Conservation (phyloP, 495 filamentous ascomycete genomes). For the Neurospora tetrasperma region DNA sequence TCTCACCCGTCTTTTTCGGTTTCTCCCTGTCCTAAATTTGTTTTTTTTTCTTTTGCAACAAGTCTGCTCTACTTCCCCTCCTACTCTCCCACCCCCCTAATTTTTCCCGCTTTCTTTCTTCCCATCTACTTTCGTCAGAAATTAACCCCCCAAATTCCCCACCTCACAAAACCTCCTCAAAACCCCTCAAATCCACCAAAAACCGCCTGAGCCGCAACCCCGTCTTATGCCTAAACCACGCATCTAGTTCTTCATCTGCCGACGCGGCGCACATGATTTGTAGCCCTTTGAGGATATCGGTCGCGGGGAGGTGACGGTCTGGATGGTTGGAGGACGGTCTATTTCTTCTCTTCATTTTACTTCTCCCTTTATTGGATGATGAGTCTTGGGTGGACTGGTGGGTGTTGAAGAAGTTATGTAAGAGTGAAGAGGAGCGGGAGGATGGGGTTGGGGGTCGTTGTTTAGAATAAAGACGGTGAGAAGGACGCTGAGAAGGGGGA, state of each 20-base stretch:
- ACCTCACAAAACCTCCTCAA: constrained; percentile 22
- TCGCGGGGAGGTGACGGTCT: neutral
- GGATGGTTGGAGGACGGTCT: constrained; percentile 11
- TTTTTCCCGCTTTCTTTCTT: too few relatives aligned
- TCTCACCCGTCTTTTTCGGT: too few relatives aligned
- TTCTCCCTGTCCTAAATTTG: too few relatives aligned
- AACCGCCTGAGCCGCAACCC: constrained; percentile 37
- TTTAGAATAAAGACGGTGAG: neutral
- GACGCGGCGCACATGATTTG: constrained; percentile 39
- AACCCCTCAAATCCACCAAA: constrained; percentile 34
- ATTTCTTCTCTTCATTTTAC: too few relatives aligned
- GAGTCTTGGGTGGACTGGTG: constrained; percentile 22
- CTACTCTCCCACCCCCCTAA: neutral
- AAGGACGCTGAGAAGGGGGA: neutral
- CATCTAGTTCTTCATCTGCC: constrained; percentile 35
- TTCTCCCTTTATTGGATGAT: too few relatives aligned
- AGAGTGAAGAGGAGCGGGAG: neutral
- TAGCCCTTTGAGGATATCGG: constrained; percentile 36
- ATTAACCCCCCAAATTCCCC: too few relatives aligned
- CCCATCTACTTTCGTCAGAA: too few relatives aligned
- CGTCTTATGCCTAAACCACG: constrained; percentile 32
- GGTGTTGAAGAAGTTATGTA: constrained; percentile 8
- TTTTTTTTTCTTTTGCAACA: too few relatives aligned
- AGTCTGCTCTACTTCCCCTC: neutral
- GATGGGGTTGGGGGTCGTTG: neutral